Evolutionary conservation across 1,139 yeast genomes (phyloP), one percentile per base, ranked within the genome.

Genomic region (Arxiozyma telluris): DNA sequence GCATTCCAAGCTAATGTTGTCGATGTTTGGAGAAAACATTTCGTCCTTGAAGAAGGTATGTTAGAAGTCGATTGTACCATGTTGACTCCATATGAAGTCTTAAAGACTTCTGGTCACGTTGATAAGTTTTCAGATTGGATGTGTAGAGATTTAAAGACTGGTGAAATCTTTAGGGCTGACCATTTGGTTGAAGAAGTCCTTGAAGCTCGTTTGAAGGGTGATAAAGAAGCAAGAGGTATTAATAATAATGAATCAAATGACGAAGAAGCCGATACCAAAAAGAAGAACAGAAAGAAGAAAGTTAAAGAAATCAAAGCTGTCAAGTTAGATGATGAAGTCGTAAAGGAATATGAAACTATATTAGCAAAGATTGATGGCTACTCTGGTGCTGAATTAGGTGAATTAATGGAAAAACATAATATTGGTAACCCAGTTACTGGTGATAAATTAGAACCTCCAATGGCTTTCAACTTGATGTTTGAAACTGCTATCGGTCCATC

Each of bases 121-220:
- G 98, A 93, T 72, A 93, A 94, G 78, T 94, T 94, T 71, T 88
- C 97, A 59, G 99, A 94, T 73, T 94, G 97, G 97, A 93, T 94
- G 98, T 90, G 96, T 73, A 85, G 87, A 69, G 99, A 94, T 73
- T 77, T 83, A 68, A 87, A 88, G 70, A 87, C 97, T 50, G 98
- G 98, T 61, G 99, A 94, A 75, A 94, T 94, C 64, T 94, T 94
- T 78, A 83, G 99, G 75, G 98, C 98, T 52, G 99, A 94, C 72
- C 98, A 94, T 72, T 77, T 94, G 68, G 96, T 94, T 53, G 98
- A 94, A 76, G 98, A 93, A 75, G 98, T 94, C 11, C 77, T 94
- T 64, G 98, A 93, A 76, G 80, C 95, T 54, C 83, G 98, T 71
- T 80, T 94, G 71, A 91, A 91, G 75, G 98, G 98, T 65, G 96